Evolutionary conservation across 2,329 filamentous ascomycete genomes (phyloP).

Genomic region (Cladophialophora bantiana): DNA sequence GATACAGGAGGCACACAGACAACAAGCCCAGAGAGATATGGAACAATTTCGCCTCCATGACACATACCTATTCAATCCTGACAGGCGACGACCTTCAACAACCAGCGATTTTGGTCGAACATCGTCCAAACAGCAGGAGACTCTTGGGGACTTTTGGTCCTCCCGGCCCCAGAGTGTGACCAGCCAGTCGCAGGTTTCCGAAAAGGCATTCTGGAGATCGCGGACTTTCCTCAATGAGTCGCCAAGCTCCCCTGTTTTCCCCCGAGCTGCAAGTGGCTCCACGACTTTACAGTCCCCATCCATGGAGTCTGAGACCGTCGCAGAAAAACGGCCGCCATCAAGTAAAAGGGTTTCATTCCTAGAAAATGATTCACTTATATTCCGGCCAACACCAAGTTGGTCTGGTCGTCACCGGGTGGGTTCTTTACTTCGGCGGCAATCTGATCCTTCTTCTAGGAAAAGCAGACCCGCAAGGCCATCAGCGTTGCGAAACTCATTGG

Average conservation of each 20-base stretch:
- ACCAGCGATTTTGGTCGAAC: slow-evolving; percentile 1
- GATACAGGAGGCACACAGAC: slow-evolving; percentile 15
- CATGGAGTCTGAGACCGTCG: background rate
- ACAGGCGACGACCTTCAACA: background rate
- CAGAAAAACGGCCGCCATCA: background rate
- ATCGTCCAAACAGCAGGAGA: slow-evolving; percentile 4
- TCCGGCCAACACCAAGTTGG: too few species aligned
- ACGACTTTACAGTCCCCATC: background rate
- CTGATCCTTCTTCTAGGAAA: slow-evolving; percentile 2
- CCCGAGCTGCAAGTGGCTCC: background rate
- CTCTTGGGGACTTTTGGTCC: slow-evolving; percentile 7
- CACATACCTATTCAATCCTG: background rate
- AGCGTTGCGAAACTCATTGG: background rate
- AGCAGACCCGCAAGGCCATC: background rate
- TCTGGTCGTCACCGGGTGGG: background rate
- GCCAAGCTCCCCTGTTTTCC: background rate
- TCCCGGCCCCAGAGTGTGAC: slow-evolving; percentile 6
- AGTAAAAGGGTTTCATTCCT: background rate
- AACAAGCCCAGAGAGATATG: slow-evolving; percentile 18
- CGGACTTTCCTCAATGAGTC: background rate
- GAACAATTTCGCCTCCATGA: slow-evolving; percentile 22
- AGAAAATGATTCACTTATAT: too few species aligned
- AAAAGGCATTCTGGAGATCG: background rate
- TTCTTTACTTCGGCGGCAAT: background rate
- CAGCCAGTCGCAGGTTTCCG: slow-evolving; percentile 11